A percentile compares a stretch with the other conserved stretches of the same genome.
phyloP scores from a whole-genome alignment of 345 rosid species.

The Aegle marmelos region DNA sequence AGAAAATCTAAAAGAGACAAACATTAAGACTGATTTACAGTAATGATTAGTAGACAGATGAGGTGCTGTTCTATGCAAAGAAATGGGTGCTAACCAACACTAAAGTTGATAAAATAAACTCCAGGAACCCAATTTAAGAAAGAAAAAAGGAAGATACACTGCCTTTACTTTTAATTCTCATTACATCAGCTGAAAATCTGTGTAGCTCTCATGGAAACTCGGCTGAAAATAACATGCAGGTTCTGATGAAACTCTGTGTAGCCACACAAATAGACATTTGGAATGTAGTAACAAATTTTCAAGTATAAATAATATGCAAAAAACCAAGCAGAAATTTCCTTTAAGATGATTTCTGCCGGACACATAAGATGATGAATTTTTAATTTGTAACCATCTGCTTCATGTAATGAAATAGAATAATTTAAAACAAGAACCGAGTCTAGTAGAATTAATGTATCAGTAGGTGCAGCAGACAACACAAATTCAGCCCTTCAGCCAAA shows the following conservation, averaged over 20 bases:
- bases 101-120: background rate
- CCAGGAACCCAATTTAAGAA: background rate
- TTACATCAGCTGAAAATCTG: background rate
- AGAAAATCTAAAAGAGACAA: background rate
- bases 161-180: background rate
- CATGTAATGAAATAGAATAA: background rate
- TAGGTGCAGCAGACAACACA: background rate
- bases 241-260: background rate
- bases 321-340: background rate
- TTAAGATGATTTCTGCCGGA: background rate
- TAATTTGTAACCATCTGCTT: background rate
- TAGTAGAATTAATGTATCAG: background rate
- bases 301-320: too few species aligned
- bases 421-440: background rate
- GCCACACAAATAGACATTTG: background rate
- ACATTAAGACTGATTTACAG: background rate
- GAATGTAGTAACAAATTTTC: background rate
- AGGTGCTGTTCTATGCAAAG: background rate
- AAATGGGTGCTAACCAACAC: background rate
- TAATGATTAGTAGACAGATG: background rate
- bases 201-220: background rate
- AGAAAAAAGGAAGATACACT: background rate
- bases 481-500: background rate
- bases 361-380: background rate
- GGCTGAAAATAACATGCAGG: background rate